Evolutionary conservation across 768 basidiomycete genomes (phyloP).

Genomic region (Suillus brevipes): DNA sequence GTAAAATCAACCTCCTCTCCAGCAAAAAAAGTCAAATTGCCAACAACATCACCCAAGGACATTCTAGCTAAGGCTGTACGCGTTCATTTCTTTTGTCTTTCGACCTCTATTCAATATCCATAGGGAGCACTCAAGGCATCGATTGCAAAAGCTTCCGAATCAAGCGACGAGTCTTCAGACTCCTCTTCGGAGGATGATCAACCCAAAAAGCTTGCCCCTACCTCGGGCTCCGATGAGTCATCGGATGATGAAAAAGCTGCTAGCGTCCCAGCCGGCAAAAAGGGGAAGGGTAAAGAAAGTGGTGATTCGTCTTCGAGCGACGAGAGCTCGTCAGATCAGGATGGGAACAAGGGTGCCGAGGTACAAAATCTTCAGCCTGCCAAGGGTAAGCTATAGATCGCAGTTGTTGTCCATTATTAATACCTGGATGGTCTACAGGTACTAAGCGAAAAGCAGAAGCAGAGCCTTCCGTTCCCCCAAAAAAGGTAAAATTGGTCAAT

Average conservation of each 20-base stretch:
- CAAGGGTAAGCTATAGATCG: slow-evolving; percentile 35
- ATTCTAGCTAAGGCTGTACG: slow-evolving; percentile 43
- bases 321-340: slow-evolving; percentile 27
- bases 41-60: slow-evolving; percentile 41
- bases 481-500: slow-evolving; percentile 80
- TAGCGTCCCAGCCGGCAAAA: background rate
- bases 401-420: slow-evolving; percentile 5
- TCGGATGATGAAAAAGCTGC: slow-evolving; percentile 18
- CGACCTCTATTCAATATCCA: background rate
- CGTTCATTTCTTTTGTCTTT: background rate
- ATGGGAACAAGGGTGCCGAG: slow-evolving; percentile 48
- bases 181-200: slow-evolving; percentile 36
- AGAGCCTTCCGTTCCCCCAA: slow-evolving; percentile 56
- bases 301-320: slow-evolving; percentile 27
- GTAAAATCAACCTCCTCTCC: slow-evolving; percentile 27
- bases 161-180: slow-evolving; percentile 30
- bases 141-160: slow-evolving; percentile 23
- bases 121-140: slow-evolving; percentile 21
- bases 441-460: slow-evolving; percentile 85
- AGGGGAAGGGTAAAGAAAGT: slow-evolving; percentile 7
- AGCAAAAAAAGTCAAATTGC: slow-evolving; percentile 29
- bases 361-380: slow-evolving; percentile 51
- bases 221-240: slow-evolving; percentile 15
- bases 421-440: slow-evolving; percentile 9
- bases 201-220: slow-evolving; percentile 20